Percentiles rank a stretch among this genome's conserved stretches.
phyloP scores from a whole-genome alignment of 1,284 basidiomycete species.

The Microbotryum saponariae region DNA sequence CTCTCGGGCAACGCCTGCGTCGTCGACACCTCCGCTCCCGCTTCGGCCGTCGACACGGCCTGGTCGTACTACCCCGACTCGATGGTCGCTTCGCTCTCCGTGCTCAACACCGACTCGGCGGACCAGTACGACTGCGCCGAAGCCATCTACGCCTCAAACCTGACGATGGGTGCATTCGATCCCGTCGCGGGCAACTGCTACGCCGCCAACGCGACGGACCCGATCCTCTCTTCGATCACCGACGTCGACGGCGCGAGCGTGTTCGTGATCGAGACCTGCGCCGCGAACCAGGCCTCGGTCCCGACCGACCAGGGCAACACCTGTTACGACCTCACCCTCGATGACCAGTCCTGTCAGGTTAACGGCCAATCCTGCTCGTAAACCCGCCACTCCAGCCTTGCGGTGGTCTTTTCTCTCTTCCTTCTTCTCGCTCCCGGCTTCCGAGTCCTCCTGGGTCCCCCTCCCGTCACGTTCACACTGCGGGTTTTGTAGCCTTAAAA shows the following conservation, averaged over 20 bases:
- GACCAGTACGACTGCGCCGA: neutral
- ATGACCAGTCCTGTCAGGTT: no score
- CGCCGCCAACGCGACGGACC: neutral
- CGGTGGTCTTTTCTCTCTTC: no score
- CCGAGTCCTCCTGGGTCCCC: no score
- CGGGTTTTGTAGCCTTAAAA: no score
- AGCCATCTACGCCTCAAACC: neutral
- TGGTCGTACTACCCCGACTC: conserved; percentile 2
- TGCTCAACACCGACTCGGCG: neutral
- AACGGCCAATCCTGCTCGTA: no score
- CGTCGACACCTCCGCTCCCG: neutral
- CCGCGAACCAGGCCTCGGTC: neutral
- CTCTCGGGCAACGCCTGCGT: neutral
- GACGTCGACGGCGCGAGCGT: neutral
- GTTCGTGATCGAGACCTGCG: neutral
- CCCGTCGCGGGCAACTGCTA: neutral
- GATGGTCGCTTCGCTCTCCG: neutral
- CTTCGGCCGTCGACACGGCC: neutral
- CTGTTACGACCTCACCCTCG: neutral
- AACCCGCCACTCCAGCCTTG: no score
- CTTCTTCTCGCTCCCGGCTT: no score
- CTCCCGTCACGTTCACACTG: no score
- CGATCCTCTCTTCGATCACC: neutral
- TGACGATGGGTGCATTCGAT: neutral
- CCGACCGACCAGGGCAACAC: neutral